phyloP scores from a whole-genome alignment of 805 yeast species.

The Dipodascus geniculatus region DNA sequence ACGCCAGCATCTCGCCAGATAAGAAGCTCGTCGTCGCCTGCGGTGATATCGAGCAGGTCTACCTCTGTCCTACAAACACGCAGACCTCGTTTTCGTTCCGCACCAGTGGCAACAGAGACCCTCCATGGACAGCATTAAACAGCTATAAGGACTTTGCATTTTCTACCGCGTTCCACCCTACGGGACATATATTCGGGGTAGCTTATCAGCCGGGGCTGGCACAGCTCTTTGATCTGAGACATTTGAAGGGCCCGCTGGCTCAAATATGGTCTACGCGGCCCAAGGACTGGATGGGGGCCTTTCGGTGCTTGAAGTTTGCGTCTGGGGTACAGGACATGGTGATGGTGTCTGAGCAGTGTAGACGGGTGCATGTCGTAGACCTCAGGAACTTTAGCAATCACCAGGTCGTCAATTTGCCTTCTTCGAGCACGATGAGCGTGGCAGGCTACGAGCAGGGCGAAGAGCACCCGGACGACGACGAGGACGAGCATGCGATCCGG shows the following conservation, averaged over 20 bases:
- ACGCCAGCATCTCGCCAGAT: slow-evolving; percentile 59
- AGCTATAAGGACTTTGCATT: slow-evolving; percentile 57
- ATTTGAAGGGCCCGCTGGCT: slow-evolving; percentile 27
- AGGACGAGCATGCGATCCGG: not conserved
- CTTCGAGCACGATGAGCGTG: not conserved
- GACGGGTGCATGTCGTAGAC: slow-evolving; percentile 77
- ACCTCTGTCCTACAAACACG: slow-evolving; percentile 29
- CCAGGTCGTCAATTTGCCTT: slow-evolving; percentile 45
- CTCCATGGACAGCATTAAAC: slow-evolving; percentile 11
- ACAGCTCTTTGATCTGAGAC: slow-evolving; percentile 64
- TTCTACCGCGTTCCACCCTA: slow-evolving; percentile 67
- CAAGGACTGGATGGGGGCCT: slow-evolving; percentile 44
- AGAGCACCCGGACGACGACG: not conserved
- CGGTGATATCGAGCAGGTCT: slow-evolving; percentile 67
- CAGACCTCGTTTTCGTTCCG: not conserved
- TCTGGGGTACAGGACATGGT: slow-evolving; percentile 64
- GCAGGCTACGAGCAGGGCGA: not conserved
- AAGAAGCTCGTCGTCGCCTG: slow-evolving; percentile 47
- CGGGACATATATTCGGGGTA: slow-evolving; percentile 62
- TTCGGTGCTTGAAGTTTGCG: slow-evolving; percentile 52
- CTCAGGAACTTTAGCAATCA: slow-evolving; percentile 61
- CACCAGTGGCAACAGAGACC: slow-evolving; percentile 6
- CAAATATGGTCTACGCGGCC: slow-evolving; percentile 34
- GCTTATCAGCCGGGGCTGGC: slow-evolving; percentile 83
- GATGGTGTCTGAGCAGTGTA: slow-evolving; percentile 72